phyloP scores from a whole-genome alignment of 352 stramenopile genomes.

The Globisporangium irregulare region DNA sequence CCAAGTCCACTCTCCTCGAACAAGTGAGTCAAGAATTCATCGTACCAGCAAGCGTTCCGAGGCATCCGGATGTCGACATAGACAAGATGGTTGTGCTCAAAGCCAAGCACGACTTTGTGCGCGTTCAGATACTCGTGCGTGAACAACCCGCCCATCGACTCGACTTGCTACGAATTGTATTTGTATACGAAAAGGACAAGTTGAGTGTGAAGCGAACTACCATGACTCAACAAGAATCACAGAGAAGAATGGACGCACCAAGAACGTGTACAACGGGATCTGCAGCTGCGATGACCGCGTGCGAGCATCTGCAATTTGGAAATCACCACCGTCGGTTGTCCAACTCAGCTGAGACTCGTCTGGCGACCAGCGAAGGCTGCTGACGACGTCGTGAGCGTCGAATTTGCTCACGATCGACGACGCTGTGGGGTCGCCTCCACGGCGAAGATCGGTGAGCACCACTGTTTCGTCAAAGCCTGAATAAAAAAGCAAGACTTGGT shows the following conservation, averaged over 20 bases:
- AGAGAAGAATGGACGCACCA: constrained; percentile 19
- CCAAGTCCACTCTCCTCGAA: not conserved
- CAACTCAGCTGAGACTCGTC: constrained; percentile 54
- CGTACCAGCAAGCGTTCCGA: constrained; percentile 42
- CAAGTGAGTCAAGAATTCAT: not conserved
- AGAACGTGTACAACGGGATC: constrained; percentile 27
- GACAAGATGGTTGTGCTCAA: constrained; percentile 57
- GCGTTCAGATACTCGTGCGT: constrained; percentile 64
- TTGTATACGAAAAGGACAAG: not conserved
- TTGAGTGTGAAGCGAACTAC: not conserved
- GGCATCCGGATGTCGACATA: constrained; percentile 66
- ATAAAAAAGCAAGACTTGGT: not conserved
- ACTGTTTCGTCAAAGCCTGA: constrained; percentile 79
- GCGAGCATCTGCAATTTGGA: constrained; percentile 62
- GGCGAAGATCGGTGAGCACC: constrained; percentile 60
- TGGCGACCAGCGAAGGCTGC: constrained; percentile 70
- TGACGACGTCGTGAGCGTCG: constrained; percentile 75
- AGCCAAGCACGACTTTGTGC: constrained; percentile 59
- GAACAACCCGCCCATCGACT: constrained; percentile 56
- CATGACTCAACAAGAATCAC: not conserved
- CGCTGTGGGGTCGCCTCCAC: constrained; percentile 31
- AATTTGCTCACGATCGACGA: constrained; percentile 53
- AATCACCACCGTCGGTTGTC: constrained; percentile 79
- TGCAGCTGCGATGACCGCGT: constrained; percentile 33
- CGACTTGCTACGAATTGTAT: constrained; percentile 26